phyloP scores from a whole-genome alignment of 192 early-diverging fungal genomes.

The Diversispora epigaea region DNA sequence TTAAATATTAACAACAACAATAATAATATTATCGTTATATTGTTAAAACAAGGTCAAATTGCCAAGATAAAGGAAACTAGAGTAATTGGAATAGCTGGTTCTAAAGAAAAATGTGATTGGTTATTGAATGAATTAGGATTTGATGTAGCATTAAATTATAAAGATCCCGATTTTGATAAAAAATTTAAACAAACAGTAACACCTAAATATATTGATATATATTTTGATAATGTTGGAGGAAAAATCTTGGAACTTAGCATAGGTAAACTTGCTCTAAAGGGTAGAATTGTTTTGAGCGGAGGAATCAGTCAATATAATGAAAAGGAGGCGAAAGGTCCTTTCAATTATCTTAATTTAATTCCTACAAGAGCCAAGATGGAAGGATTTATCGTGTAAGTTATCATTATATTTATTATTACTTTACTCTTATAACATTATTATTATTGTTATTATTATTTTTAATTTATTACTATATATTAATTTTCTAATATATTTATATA shows the following conservation, averaged over 20 bases:
- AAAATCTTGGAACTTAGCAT: slow-evolving; percentile 49
- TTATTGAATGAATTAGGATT: slow-evolving; percentile 50
- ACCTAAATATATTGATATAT: slow-evolving; percentile 50
- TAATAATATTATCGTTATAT: neutral
- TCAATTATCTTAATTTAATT: slow-evolving; percentile 47
- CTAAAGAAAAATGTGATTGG: slow-evolving; percentile 52
- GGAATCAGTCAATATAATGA: slow-evolving; percentile 53
- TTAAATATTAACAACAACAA: neutral
- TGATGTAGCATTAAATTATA: slow-evolving; percentile 56
- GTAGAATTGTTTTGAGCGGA: slow-evolving; percentile 53
- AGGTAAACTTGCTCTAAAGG: slow-evolving; percentile 44
- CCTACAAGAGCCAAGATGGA: slow-evolving; percentile 52
- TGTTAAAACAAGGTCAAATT: slow-evolving; percentile 35
- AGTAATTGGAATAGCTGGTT: slow-evolving; percentile 57
- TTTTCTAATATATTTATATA: neutral
- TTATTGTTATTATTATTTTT: neutral
- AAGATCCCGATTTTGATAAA: slow-evolving; percentile 45
- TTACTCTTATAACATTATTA: neutral
- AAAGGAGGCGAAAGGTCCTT: slow-evolving; percentile 40
- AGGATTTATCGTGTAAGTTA: slow-evolving; percentile 47
- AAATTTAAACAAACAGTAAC: slow-evolving; percentile 37
- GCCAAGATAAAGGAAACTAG: slow-evolving; percentile 47
- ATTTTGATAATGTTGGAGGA: slow-evolving; percentile 60
- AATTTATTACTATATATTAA: neutral
- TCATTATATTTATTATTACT: neutral